Base-by-base conservation (phyloP, 805 yeast species). In the Wickerhamomyces kurtzmanii region DNA sequence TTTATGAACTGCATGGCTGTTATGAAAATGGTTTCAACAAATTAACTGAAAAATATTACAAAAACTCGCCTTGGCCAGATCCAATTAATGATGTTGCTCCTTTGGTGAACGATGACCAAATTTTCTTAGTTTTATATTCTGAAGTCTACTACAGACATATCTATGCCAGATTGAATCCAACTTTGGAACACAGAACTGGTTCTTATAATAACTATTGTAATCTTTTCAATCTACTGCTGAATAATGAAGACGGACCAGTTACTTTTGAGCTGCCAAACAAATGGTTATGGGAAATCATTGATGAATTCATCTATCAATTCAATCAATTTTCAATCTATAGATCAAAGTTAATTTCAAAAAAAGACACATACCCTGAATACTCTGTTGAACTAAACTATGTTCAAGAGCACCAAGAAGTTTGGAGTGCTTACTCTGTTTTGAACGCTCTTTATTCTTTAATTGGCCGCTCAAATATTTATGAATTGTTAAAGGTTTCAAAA, bases 251-350 rank as follows among this genome's bases (percentile, higher is more conserved):
- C 16, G 62, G 63, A 7, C 67, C 70, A 19, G 57, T 54, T 8
- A 56, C 57, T 20, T 53, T 65, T 33, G 71, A 65, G 39, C 43
- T 65, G 26, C 71, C 71, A 27, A 52, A 52, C 34, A 55, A 57
- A 37, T 65, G 71, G 71, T 49, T 62, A 15, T 66, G 71, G 71
- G 71, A 65, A 31, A 62, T 65, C 33, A 53, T 65, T 33, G 71
- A 65, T 36, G 71, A 65, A 45, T 66, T 65, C 44, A 64, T 65
- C 43, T 65, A 66, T 39, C 71, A 65, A 46, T 65, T 58, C 51
- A 63, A 63, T 42, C 53, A 57, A 38, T 65, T 61, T 33, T 52
- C 65, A 27, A 43, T 55, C 27, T 63, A 55, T 49, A 54, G 64
- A 33, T 47, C 57, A 17, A 53, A 61, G 31, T 43, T 53, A 24